Evolutionary conservation across 1,284 basidiomycete species (phyloP), one percentile per base, ranked within the genome.

Genomic region (Naganishia cerealis): DNA sequence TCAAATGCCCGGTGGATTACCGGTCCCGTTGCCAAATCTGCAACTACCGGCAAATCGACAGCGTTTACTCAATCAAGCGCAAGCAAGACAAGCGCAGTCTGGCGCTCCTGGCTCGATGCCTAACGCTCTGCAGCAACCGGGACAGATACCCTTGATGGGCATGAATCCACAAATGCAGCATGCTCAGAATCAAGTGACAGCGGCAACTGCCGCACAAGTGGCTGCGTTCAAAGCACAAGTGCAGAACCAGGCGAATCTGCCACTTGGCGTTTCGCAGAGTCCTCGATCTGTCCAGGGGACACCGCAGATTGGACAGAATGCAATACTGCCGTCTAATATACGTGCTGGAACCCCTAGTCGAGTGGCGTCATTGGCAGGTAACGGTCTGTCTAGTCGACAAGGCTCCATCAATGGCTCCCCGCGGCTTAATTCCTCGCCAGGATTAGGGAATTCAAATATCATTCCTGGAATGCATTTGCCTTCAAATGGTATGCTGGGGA

Each of bases 21-120:
- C 33, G 59, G 53, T 69, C 58, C 71, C 69, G 43, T 55, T 73
- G 16, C 71, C 71, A 15, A 77, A 76, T 63, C 72, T 78, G 2
- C 76, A 77, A 53, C 74, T 78, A 33, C 77, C 77, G n/a, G 63
- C 74, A 3, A 72, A 70, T 52, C 75, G 75, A 68, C 75, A 75
- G 58, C 73, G 75, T 9, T 33, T 56, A 9, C 66, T 61, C 12
- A 56, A 57, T 46, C 63, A 66, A 38, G 61, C 61, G 24, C 61
- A 63, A 40, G 61, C 61, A 36, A 52, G 61, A 33, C 61, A 63
- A 16, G 61, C 36, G 16, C 55, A 57, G 21, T 5, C 38, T 8
- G 50, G 50, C 8, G 38, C 36, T 26, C 36, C 46, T 36, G 33
- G 29, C 18, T 21, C 61, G 9, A 38, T 61, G 33, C 58, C 58